Percentiles rank a stretch among this genome's conserved stretches.
phyloP scores from a whole-genome alignment of 306 rosid genomes.

The Senna siamea region DNA sequence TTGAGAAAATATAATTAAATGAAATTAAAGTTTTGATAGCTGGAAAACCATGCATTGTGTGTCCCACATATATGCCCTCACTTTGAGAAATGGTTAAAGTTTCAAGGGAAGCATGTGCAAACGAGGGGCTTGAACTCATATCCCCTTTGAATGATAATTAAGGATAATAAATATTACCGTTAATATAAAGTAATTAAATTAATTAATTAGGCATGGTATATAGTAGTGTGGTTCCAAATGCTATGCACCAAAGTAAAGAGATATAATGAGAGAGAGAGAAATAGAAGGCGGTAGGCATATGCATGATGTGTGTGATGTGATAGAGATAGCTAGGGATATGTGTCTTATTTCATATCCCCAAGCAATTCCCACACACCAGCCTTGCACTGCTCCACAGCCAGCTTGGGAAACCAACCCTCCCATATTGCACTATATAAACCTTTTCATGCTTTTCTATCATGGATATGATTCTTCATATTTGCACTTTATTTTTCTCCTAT shows the following conservation, averaged over 20 bases:
- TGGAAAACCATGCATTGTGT: slow-evolving; percentile 42
- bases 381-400: slow-evolving; percentile 77
- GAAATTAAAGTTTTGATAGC: slow-evolving; percentile 21
- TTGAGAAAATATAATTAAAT: too few species aligned
- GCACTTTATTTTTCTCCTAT: too few species aligned
- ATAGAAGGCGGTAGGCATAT: too few species aligned
- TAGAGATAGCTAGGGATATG: slow-evolving; percentile 11
- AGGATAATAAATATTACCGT: too few species aligned
- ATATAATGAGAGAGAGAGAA: too few species aligned
- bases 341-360: slow-evolving; percentile 44
- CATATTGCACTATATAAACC: slow-evolving; percentile 5
- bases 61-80: slow-evolving; percentile 46
- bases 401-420: slow-evolving; percentile 44
- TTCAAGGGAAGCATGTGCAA: slow-evolving; percentile 71
- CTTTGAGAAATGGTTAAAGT: slow-evolving; percentile 44
- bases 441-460: slow-evolving; percentile 44
- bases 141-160: too few species aligned
- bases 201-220: too few species aligned
- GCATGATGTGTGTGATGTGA: too few species aligned
- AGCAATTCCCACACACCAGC: slow-evolving; percentile 46
- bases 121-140: slow-evolving; percentile 49
- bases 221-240: too few species aligned
- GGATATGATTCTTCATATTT: too few species aligned
- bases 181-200: too few species aligned
- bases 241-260: too few species aligned